Base-by-base conservation (phyloP, 768 basidiomycete species). In the Mrakia gelida region DNA sequence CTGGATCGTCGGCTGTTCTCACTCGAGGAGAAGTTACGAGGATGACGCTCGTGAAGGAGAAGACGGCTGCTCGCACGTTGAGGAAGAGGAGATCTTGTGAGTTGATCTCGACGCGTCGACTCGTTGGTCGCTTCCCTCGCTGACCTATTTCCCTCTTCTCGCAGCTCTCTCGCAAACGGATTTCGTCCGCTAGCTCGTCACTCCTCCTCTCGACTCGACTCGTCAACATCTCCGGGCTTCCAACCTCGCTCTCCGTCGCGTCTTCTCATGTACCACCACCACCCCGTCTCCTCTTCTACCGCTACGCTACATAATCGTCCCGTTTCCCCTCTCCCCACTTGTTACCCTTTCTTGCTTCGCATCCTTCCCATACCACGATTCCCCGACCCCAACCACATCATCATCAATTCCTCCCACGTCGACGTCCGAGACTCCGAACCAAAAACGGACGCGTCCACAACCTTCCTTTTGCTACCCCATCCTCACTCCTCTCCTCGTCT, bases 41-140 rank as follows among this genome's bases (percentile, higher is more conserved):
- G 41, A 70, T 70, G 67, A 70, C 67, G 23, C 67, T 70, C 23
- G 67, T 70, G 34, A 70, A 70, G 67, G 67, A 70, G 67, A 70
- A 70, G 67, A 34, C 26, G 18, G 67, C 41, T 26, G 67, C 41
- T 26, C 34, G 67, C 13, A 70, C 67, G 34, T 18, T 70, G 34
- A 70, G 67, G 67, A 70, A 70, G 67, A 34, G 67, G 23, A 34
- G 67, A 70, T 70, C 67, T 45, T 70, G 67, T 70, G 34, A 70
- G 67, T 52, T 16, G 18, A 52, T 21, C 7, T 52, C 49, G 49
- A 52, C 34, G 63, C 32, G 34, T 38, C 18, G 34, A 26, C 41
- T 45, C 38, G 21, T 70, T 23, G 9, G 2, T 41, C 26, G 7
- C 26, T 28, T 18, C 10, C 26, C 28, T 59, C 59, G 59, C 23